Base-by-base conservation (phyloP, 441 rosid genomes). In the Pelargonium citronellum region DNA sequence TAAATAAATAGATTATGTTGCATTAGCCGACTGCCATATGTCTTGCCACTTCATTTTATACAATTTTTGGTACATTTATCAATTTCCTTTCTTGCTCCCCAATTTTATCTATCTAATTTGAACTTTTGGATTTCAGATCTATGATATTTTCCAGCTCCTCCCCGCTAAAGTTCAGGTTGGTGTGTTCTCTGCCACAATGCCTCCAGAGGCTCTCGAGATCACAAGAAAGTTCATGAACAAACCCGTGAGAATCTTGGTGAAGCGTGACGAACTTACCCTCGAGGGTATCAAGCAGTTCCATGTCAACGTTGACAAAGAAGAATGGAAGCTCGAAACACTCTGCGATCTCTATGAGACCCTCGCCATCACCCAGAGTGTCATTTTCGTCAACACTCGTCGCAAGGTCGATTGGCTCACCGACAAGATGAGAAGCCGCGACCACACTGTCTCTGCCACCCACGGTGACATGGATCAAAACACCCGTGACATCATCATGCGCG, bases 151-250 rank as follows among this genome's bases (percentile, higher is more conserved):
- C 86, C 95, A 87, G 80, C 80, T 89, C 61, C 79, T 89, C 64
- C 95, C 92, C 12, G 71, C 90, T 17, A 87, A 87, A 77, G 78
- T 87, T 70, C 95, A 87, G 71, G 86, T 87, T 17, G 95, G 92
- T 0, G 95, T 89, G 0, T 89, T 89, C 80, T 89, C 95, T 47
- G 92, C 95, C 3, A 89, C 95, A 7, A 87, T 89, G 95, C 95
- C 91, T 19, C 91, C 95, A 10, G 91, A 89, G 68, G 91, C 91
- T 20, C 90, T 89, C 2, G 95, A 91, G 79, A 91, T 91, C 72
- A 91, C 97, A 1, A 83, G 95, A 78, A 91, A 91, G 85, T 91
- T 91, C 68, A 87, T 89, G 95, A 87, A 87, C 84, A 87, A 86
- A 69, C 91, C 95, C 15, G 95, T 87, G 55, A 83, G 89, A 75